Evolutionary conservation across 371 early-diverging fungal genomes (phyloP), one percentile per base, ranked within the genome.

Genomic region (Rhizopus sp.): DNA sequence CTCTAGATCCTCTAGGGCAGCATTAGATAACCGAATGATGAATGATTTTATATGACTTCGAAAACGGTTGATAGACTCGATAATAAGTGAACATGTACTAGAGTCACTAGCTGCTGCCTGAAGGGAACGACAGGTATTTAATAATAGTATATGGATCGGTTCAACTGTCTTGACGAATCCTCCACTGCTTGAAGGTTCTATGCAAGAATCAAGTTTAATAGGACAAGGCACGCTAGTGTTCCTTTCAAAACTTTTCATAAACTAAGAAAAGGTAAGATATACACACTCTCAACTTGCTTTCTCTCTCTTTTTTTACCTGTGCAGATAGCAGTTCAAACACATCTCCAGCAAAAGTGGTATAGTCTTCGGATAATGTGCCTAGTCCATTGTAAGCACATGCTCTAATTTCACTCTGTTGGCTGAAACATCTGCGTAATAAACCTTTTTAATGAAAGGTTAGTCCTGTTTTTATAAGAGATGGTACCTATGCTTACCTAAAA

Each of bases 351-450:
- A 82, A 55, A 4, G 61, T 42, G 5, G 72, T 52, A 12, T 68
- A 54, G 32, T 72, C 56, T 30, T 64, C 59, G 1, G 75, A 64
- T 5, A 85, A 49, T 0, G 57, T 59, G 13, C 78, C 73, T n/a
- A 87, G 64, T 0, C 85, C 80, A 30, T 77, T 51, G 42, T 87
- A 87, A 0, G 78, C 68, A 13, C 67, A 53, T 4, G 66, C 56
- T 41, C 85, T 75, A 30, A 87, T 69, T 47, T 85, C 77, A 16
- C 66, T 61, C 50, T 85, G 87, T 52, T 85, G 84, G 47, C 75
- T 79, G 47, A 85, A 74, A 46, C 84, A 85, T 42, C 83, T 70
- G 9, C 87, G 72, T 29, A 87, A 45, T 40, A 81, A 69, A 33
- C 84, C 85, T 81, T n/a, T 51, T 33, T 35, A 9, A 10, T 10